Evolutionary conservation across 2,329 filamentous ascomycete genomes (phyloP).

Genomic region (Colletotrichum euphorbiae): DNA sequence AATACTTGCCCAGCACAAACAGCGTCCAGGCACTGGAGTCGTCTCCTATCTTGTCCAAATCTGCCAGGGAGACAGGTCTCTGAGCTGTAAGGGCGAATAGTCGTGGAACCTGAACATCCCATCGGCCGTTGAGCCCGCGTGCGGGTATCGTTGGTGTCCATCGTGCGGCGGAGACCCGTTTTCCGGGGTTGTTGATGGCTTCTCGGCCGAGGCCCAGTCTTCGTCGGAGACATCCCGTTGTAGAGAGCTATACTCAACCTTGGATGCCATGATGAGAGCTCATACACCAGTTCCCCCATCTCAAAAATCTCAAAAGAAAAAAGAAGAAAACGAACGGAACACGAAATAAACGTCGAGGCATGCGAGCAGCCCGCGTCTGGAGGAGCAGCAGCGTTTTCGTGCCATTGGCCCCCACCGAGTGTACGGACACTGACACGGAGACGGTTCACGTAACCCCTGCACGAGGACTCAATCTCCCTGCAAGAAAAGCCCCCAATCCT

Average conservation of each 20-base stretch:
- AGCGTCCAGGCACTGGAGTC: constrained; percentile 29
- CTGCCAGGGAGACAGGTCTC: constrained; percentile 6
- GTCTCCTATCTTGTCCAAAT: constrained; percentile 24
- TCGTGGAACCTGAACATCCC: constrained; percentile 24
- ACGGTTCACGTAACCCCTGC: not conserved
- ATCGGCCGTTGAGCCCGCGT: constrained; percentile 13
- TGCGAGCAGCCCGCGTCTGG: not conserved
- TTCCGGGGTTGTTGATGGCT: not conserved
- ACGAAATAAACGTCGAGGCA: not conserved
- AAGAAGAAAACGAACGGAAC: not conserved
- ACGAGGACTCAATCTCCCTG: not conserved
- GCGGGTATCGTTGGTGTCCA: not conserved
- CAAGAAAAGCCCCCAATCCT: constrained; percentile 5
- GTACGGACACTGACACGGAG: constrained; percentile 25
- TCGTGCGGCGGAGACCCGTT: not conserved
- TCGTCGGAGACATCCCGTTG: constrained; percentile 8
- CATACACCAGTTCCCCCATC: too few relatives aligned
- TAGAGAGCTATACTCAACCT: constrained; percentile 26
- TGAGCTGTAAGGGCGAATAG: constrained; percentile 28
- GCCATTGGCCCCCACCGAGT: not conserved
- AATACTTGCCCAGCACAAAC: constrained; percentile 2
- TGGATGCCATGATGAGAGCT: constrained; percentile 4
- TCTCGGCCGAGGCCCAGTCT: constrained; percentile 21
- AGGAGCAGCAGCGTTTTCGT: not conserved
- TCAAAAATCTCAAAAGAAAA: too few relatives aligned